Conservation (phyloP, 805 yeast species). For the Candida adriatica region DNA sequence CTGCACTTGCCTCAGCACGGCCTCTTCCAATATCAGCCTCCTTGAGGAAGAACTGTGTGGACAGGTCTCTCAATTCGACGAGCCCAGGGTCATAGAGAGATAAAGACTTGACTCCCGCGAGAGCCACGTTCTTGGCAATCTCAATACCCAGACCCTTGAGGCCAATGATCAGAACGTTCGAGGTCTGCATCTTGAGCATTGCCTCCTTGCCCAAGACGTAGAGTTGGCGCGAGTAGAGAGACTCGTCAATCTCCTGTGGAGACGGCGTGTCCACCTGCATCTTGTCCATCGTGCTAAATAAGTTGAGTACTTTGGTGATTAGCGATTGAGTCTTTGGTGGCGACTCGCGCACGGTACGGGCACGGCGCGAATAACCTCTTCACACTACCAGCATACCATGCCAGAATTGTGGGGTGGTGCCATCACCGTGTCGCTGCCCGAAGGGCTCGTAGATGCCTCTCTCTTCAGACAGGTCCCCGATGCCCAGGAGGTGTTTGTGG, state of each 20-base stretch:
- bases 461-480: conserved; percentile 80
- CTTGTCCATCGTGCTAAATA: conserved; percentile 30
- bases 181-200: conserved; percentile 91
- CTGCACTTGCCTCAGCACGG: conserved; percentile 66
- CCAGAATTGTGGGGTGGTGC: conserved; percentile 77
- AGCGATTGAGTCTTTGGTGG: background rate
- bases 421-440: conserved; percentile 51
- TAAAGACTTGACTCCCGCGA: conserved; percentile 94
- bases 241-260: conserved; percentile 70
- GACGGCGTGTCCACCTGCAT: conserved; percentile 38
- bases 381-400: background rate
- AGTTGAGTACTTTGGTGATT: too few relatives aligned
- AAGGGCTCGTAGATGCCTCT: conserved; percentile 67
- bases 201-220: conserved; percentile 97
- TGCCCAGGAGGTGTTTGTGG: conserved; percentile 84
- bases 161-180: conserved; percentile 89
- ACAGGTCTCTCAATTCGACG: conserved; percentile 63
- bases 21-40: conserved; percentile 69
- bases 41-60: conserved; percentile 80
- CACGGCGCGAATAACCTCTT: background rate
- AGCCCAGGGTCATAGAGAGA: conserved; percentile 76
- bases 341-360: background rate
- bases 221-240: conserved; percentile 92
- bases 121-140: conserved; percentile 91
- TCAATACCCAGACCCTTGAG: conserved; percentile 91